Evolutionary conservation across 1,284 basidiomycete genomes (phyloP).

Genomic region (Ceratobasidium papillatum): DNA sequence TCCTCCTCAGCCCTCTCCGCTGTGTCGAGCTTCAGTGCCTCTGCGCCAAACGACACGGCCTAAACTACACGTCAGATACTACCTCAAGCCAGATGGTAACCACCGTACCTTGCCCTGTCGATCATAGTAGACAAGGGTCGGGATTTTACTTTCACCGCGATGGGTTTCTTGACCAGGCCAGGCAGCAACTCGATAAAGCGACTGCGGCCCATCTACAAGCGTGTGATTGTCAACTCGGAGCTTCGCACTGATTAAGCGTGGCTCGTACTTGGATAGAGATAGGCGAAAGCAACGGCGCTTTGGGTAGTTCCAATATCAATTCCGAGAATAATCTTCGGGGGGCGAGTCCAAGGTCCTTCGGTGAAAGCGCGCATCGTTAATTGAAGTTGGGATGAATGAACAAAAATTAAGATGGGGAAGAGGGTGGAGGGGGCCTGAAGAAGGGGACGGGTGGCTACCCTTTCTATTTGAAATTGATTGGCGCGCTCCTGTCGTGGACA

Average conservation of each 20-base stretch:
- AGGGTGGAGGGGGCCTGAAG: neutral
- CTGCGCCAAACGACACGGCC: constrained; percentile 39
- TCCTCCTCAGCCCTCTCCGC: constrained; percentile 15
- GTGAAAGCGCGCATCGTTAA: constrained; percentile 37
- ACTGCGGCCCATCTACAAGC: constrained; percentile 23
- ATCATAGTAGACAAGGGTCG: constrained; percentile 40
- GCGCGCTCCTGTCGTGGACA: constrained; percentile 26
- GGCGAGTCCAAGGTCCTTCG: constrained; percentile 24
- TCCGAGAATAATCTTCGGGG: constrained; percentile 34
- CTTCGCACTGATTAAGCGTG: neutral
- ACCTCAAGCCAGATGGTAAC: neutral
- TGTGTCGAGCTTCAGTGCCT: constrained; percentile 14
- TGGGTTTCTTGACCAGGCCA: constrained; percentile 40
- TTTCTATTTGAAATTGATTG: constrained; percentile 11
- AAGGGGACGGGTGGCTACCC: constrained; percentile 6
- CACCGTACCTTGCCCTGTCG: constrained; percentile 1
- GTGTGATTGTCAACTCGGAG: neutral
- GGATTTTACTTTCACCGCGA: constrained; percentile 36
- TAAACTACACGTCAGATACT: neutral
- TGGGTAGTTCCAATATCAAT: constrained; percentile 41
- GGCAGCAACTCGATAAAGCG: neutral
- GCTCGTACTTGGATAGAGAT: constrained; percentile 18
- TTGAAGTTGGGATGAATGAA: neutral
- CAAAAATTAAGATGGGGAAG: neutral
- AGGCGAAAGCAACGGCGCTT: constrained; percentile 24